Percentiles rank a stretch among this genome's conserved stretches.
phyloP scores from a whole-genome alignment of 495 filamentous ascomycete species.

The Aspergillus olivimuriae region DNA sequence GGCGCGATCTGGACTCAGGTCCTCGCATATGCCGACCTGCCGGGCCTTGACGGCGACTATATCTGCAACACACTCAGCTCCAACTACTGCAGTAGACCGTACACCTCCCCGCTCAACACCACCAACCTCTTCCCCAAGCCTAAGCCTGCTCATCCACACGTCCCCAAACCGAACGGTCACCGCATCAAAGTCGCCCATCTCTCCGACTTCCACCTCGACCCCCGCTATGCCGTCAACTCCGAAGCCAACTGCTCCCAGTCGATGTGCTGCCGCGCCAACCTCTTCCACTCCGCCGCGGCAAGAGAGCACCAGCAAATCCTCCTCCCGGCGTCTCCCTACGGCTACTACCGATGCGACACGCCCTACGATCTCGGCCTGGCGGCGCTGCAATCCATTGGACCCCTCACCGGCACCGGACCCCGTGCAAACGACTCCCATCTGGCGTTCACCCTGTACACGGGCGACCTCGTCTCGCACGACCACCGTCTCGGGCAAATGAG shows the following conservation, averaged over 20 bases:
- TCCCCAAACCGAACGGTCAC: slow-evolving; percentile 42
- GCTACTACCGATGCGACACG: slow-evolving; percentile 50
- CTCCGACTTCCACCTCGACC: slow-evolving; percentile 56
- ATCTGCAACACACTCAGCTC: slow-evolving; percentile 48
- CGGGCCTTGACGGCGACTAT: slow-evolving; percentile 49
- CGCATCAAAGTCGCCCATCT: slow-evolving; percentile 54
- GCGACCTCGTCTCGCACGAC: slow-evolving; percentile 52
- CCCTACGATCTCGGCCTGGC: slow-evolving; percentile 53
- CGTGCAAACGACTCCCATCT: slow-evolving; percentile 28
- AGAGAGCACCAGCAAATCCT: slow-evolving; percentile 29
- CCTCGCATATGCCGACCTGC: slow-evolving; percentile 47
- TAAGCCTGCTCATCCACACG: slow-evolving; percentile 38
- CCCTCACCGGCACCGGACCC: slow-evolving; percentile 49
- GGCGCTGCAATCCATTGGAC: slow-evolving; percentile 49
- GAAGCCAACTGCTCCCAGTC: slow-evolving; percentile 50
- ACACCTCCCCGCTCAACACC: slow-evolving; percentile 35
- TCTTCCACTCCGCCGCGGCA: slow-evolving; percentile 24
- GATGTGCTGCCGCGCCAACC: slow-evolving; percentile 49
- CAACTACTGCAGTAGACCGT: slow-evolving; percentile 42
- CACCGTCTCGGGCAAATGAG: slow-evolving; percentile 34
- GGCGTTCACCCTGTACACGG: slow-evolving; percentile 49
- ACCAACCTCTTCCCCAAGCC: slow-evolving; percentile 48
- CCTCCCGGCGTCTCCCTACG: slow-evolving; percentile 48
- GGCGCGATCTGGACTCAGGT: slow-evolving; percentile 55
- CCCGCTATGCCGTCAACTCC: slow-evolving; percentile 46